These are phyloP conservation scores for Pneumocystis murina DNA, from an alignment of 1,139 yeast genomes.

Conservation along the genomic window DNA sequence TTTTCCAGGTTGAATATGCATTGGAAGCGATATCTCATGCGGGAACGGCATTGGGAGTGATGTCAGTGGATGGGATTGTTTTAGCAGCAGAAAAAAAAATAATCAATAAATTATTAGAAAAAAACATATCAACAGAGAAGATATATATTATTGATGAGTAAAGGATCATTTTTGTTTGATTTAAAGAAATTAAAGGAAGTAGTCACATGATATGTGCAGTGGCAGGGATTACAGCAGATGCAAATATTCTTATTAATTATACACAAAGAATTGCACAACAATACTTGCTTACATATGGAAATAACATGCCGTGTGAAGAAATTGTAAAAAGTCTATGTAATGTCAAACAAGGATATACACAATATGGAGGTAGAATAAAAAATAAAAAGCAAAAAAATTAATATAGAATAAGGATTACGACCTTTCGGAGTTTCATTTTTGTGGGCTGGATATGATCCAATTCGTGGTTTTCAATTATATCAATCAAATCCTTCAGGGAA, in stretches of 20 bases:
- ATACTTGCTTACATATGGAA: constrained; percentile 71
- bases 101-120: constrained; percentile 79
- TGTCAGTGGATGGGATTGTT: constrained; percentile 85
- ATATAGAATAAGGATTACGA: constrained; percentile 33
- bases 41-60: constrained; percentile 91
- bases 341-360: constrained; percentile 94
- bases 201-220: constrained; percentile 80
- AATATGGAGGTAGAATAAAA: constrained; percentile 63
- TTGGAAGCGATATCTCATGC: constrained; percentile 96
- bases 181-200: not conserved
- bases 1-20: constrained; percentile 95
- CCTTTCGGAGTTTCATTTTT: constrained; percentile 96
- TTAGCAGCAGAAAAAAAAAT: constrained; percentile 93
- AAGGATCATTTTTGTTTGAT: constrained; percentile 6
- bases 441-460: constrained; percentile 89
- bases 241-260: constrained; percentile 73
- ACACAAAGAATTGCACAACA: constrained; percentile 80
- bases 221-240: constrained; percentile 97
- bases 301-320: constrained; percentile 81
- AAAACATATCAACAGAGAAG: constrained; percentile 86
- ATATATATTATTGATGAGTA: constrained; percentile 63
- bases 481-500: constrained; percentile 96
- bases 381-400: not conserved
- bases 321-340: constrained; percentile 83
- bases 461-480: constrained; percentile 79